Base-by-base conservation (phyloP, 495 filamentous ascomycete species). In the Cercophora samala region DNA sequence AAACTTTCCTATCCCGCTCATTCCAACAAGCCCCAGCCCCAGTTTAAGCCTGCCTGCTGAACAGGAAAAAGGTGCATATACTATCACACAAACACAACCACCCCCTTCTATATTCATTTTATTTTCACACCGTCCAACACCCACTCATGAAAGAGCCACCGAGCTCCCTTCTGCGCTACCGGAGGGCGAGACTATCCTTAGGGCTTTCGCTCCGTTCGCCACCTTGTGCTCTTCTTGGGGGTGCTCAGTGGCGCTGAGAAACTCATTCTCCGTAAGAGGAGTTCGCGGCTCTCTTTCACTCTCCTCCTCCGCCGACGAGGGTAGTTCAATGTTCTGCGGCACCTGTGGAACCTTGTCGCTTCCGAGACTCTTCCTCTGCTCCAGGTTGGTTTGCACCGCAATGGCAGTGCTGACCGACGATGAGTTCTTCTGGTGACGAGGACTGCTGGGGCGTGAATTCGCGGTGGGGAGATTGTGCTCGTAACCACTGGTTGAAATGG, bases 381-480 rank as follows among this genome's bases (percentile, higher is more conserved):
- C 54, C 37, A 19, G n/a, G 32, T 26, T 69, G 19, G 58, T 56
- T 29, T 64, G 51, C 54, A 63, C 62, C 15, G 68, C 66, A 37
- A 74, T 69, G 26, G 73, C 63, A 26, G 73, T 76, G 66, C 66
- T 71, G n/a, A 75, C 70, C 0, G 75, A 77, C 1, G 76, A 75
- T 2, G 76, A 69, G 59, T 76, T 73, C 64, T 74, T 77, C 8
- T 62, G 65, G 63, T 78, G 72, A 15, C 69, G 56, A 0, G 68
- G 68, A 62, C 65, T 70, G 26, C 60, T 54, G 46, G 68, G 64
- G 21, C 60, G 51, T 8, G 54, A 21, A 37, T 9, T 63, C 23
- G 1, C 17, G 13, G 51, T 52, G 55, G 4, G 26, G 1, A 4
- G 5, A 6, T 42, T 29, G 18, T 37, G 69, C 64, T 13, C 60